Evolutionary conservation across 78 protist species (phyloP), one percentile per base, ranked within the genome.

Genomic region (Dictyostelium brefeldianum): DNA sequence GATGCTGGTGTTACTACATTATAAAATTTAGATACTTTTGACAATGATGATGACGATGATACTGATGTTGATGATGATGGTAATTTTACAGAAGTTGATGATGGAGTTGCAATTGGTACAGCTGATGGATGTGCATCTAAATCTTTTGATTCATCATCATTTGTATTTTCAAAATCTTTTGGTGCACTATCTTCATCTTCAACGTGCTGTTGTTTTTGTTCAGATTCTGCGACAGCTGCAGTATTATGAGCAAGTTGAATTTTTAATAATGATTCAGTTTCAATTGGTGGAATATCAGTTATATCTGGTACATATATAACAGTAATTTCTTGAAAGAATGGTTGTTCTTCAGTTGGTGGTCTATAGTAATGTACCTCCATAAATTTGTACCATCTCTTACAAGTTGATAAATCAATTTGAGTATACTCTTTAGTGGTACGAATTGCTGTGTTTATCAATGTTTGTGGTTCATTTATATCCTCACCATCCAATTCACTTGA

Each of bases 371-470:
- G 92, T 10, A 85, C 57, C 18, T 85, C 92, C 83, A 85, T 75
- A 75, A 85, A 85, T 20, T 75, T 85, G 5, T 59, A 15, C 92
- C 92, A 85, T 46, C 27, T 74, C 17, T 14, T 56, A 41, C 92
- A 85, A 27, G 46, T 18, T 29, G 53, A 27, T 48, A 85, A 62
- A 75, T 85, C 92, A 12, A 85, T 29, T 75, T 85, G 92, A 4
- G 92, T 85, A 14, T 85, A 85, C 27, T 85, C 92, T 50, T 85
- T 85, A 15, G 83, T 75, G 10, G 92, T 85, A 62, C 92, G 90
- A 43, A 83, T 83, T 18, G 82, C 80, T 6, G 92, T 85, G 64
- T 85, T 85, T 18, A 85, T 85, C n/a, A 85, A 36, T 7, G 92
- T 85, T 62, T 85, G 81, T 46, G 92, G 92, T 17, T 73, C 74